Evolutionary conservation across 1,139 yeast genomes (phyloP), one percentile per base, ranked within the genome.

Genomic region (Suhomyces coccinellae): DNA sequence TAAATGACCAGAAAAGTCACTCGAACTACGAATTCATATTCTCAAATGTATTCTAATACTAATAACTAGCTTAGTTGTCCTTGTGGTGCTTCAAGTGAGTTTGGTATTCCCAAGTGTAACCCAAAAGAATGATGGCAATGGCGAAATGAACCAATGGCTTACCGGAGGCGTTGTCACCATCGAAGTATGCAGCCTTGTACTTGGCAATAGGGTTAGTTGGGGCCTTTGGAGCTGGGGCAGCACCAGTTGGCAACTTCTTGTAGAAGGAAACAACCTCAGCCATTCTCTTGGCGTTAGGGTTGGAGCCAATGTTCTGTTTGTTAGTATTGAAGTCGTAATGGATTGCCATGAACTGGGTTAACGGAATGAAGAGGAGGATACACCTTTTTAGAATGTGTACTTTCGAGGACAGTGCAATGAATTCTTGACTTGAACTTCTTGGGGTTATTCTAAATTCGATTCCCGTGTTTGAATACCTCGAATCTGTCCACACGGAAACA

Each of bases 211-310:
- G 83, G 56, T 87, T 82, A 57, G 80, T 71, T 59, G 95, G 83
- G 67, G 82, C 79, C 67, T 77, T 74, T 53, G 82, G 75, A 53
- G 91, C 84, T 57, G 78, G 77, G 51, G 96, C 95, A 52, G 87
- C 77, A 41, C 99, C 99, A 69, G 90, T 91, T 65, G 99, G 99
- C 63, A 93, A 82, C 61, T 90, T 85, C 78, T 91, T 87, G 86
- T 93, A 93, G 81, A 93, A 90, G 55, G 88, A 79, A 59, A 93
- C 97, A 61, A 93, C 96, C 68, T 88, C 88, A 59, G 88, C 85
- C 87, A 93, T 89, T 77, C 96, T 89, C 81, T 89, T 89, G 60
- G 98, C 97, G 63, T 91, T 87, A 62, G 97, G 97, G 74, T 90
- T 88, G 56, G 96, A 80, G 49, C 96, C 96, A 61, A 93, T 77